phyloP scores from a whole-genome alignment of 2,329 filamentous ascomycete species.

The Paecilomyces fulvus region DNA sequence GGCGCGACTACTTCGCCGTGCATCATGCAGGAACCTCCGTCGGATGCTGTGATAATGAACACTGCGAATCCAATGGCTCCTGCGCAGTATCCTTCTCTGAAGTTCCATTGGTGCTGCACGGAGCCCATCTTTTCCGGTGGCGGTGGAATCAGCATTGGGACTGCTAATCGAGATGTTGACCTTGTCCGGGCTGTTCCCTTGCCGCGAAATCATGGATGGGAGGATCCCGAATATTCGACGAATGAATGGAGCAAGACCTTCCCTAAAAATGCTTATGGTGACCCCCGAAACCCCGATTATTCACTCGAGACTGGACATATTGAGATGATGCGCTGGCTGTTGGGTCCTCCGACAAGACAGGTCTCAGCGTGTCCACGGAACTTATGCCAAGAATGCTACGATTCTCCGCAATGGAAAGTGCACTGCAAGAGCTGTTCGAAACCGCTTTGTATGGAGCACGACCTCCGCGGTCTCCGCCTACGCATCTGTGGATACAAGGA shows the following conservation, averaged over 20 bases:
- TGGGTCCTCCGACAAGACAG: slow-evolving; percentile 39
- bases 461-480: slow-evolving; percentile 48
- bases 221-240: slow-evolving; percentile 45
- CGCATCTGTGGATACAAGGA: slow-evolving; percentile 51
- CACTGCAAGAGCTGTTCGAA: slow-evolving; percentile 50
- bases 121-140: slow-evolving; percentile 53
- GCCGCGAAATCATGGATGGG: slow-evolving; percentile 46
- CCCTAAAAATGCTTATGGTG: slow-evolving; percentile 32
- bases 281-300: slow-evolving; percentile 31
- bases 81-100: slow-evolving; percentile 40
- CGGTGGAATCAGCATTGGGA: slow-evolving; percentile 50
- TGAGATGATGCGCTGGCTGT: slow-evolving; percentile 38
- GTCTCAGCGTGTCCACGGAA: slow-evolving; percentile 46
- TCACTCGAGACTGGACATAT: slow-evolving; percentile 31
- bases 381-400: slow-evolving; percentile 50
- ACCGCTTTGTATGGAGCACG: slow-evolving; percentile 52
- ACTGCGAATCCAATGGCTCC: slow-evolving; percentile 27
- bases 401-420: slow-evolving; percentile 52
- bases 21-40: slow-evolving; percentile 47
- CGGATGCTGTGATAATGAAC: slow-evolving; percentile 19
- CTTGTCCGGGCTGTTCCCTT: slow-evolving; percentile 49
- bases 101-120: slow-evolving; percentile 53
- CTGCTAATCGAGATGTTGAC: slow-evolving; percentile 46
- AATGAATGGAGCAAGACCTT: slow-evolving; percentile 34
- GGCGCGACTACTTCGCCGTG: slow-evolving; percentile 48